Base-by-base conservation (phyloP, 805 yeast species). In the Sugiyamaella boreocaroliniensis region DNA sequence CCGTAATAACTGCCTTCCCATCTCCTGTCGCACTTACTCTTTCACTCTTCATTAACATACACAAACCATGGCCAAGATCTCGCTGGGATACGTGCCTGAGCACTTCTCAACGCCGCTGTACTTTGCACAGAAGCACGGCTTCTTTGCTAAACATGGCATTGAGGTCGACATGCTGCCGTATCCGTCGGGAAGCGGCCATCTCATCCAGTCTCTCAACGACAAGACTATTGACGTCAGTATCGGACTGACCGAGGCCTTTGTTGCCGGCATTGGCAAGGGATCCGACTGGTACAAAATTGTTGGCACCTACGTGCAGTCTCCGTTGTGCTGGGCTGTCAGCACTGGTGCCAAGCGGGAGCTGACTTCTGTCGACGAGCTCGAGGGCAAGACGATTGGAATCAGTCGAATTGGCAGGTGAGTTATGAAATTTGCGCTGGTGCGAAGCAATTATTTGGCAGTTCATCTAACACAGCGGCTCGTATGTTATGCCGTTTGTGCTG, bases 221-320 rank as follows among this genome's bases (percentile, higher is more conserved):
- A 74, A 77, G 10, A 79, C 82, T 43, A 77, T 89, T 37, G 93
- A 89, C 62, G 73, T 86, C 49, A 95, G 95, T 29, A 79, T 90
- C 62, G 97, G 97, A 0, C 75, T 89, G 50, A 89, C 97, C 3
- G 97, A 89, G 67, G 96, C 95, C 0, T 89, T 89, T 69, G 81
- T 90, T 2, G 81, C 93, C 29, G 95, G 92, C 16, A 72, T 85
- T 48, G 86, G 87, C 20, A 82, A 85, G 55, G 90, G 89, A 0
- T 78, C 79, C 57, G 76, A 75, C 32, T 68, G 73, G 49, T 89
- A 84, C 68, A 78, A 81, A 59, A 74, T 88, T 9, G 76, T 82
- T 2, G 96, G 89, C 5, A 86, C 95, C 1, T 90, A 89, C 66
- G 97, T 89, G 16, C 74, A 83, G 57, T 83, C 92, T 8, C 96